Evolutionary conservation across 2,329 filamentous ascomycete genomes (phyloP), one percentile per base, ranked within the genome.

Genomic region (Lasiodiplodia theobromae): DNA sequence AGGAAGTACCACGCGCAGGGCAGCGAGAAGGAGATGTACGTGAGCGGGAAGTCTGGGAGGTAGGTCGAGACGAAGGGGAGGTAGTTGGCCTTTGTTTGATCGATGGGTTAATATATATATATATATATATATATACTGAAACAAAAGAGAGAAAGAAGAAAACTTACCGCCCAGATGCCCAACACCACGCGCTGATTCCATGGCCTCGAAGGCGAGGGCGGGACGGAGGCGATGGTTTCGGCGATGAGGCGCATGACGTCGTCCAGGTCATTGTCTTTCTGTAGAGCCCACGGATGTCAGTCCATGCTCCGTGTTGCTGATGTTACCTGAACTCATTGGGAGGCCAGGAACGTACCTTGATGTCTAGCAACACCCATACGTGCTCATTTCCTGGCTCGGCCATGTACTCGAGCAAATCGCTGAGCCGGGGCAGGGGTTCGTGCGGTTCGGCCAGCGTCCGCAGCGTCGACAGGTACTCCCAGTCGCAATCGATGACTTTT

Each of bases 281-380:
- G 70, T 63, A 58, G 10, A 47, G 12, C 28, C 71, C 69, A 34
- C 31, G 31, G 44, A 53, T 31, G 18, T 57, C 47, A 49, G 40
- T 67, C 34, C 21, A 58, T 52, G 25, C 31, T 44, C 38, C 10
- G 5, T 3, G 18, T 11, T 31, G 23, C 40, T 6, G n/a, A 18
- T 21, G 31, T 8, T 3, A 21, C 3, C 3, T 21, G 37, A 14
- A 25, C 8, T 31, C 28, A 23, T 14, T 37, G 18, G 3, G 10
- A 57, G 16, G n/a, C n/a, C 7, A 18, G 38, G 31, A 47, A 71
- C 75, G 23, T 78, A 92, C 90, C 84, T 97, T 98, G 77, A 98
- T 92, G 77, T 98, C 95, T 3, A 98, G 83, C 70, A 97, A 79
- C 6, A 96, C 74, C 94, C 94, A 97, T 11, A 94, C 84, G 53